Evolutionary conservation across 2,329 filamentous ascomycete genomes (phyloP), one percentile per base, ranked within the genome.

Genomic region (Xylaria multiplex): DNA sequence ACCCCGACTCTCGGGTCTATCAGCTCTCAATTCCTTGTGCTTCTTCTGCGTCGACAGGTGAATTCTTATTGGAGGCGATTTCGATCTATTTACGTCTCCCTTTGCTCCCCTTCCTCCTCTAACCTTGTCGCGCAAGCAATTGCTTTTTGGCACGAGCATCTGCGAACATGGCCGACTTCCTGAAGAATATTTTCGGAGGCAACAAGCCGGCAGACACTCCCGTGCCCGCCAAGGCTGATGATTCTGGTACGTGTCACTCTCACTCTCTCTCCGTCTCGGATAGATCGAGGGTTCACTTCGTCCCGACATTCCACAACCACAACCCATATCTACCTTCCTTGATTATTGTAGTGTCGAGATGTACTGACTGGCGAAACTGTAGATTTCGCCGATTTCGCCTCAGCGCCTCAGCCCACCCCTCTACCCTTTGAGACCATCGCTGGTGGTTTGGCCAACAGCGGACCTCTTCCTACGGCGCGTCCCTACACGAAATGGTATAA

Each of bases 401-500:
- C 88, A 70, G 91, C 89, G 73, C 88, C 93, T 70, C 88, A 91
- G 22, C 90, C 92, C 63, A 79, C 83, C 27, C 86, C 85, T 64
- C 81, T 77, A 19, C 80, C 86, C 66, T 78, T 83, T 76, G 81
- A 81, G 57, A 78, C 82, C 55, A 79, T 80, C 53, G 80, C 83
- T 50, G 80, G 80, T 65, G 80, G 83, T 66, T 80, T 84, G 69
- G 79, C 84, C 63, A 78, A 84, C 55, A 73, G 76, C 37, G 76
- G 80, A 19, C 84, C 85, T 66, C 83, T 82, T 50, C 78, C 81
- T 53, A 83, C 84, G 50, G 80, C 78, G 49, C 82, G 84, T 30
- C 91, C 92, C 14, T 97, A 91, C 80, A 97, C 93, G 58, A 93
- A 93, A 84, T 99, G 96, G 96, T 99, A 98, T 83, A 93, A 93